Percentiles rank a stretch among this genome's conserved stretches.
phyloP scores from a whole-genome alignment of 2,329 filamentous ascomycete species.

The Calonectria hawksworthii region DNA sequence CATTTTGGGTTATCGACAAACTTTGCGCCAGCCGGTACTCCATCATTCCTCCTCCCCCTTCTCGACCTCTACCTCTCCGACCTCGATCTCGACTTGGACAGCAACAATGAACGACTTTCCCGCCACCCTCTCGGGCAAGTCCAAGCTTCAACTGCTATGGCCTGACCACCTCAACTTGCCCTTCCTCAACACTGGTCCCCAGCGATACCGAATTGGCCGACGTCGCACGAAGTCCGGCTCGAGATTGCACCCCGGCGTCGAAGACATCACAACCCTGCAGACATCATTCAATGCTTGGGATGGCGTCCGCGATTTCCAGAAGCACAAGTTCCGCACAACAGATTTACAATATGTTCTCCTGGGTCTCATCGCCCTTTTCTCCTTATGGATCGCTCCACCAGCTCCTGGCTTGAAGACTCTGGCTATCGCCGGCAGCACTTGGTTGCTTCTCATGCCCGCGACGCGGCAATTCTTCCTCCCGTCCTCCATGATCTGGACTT shows the following conservation, averaged over 20 bases:
- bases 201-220: slow-evolving; percentile 56
- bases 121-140: slow-evolving; percentile 55
- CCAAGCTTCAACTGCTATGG: slow-evolving; percentile 56
- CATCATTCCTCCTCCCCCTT: slow-evolving; percentile 10
- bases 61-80: slow-evolving; percentile 19
- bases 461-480: slow-evolving; percentile 94
- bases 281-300: slow-evolving; percentile 86
- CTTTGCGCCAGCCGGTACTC: slow-evolving; percentile 33
- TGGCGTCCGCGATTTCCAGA: slow-evolving; percentile 80
- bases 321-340: slow-evolving; percentile 84
- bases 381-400: slow-evolving; percentile 84
- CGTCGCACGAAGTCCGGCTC: slow-evolving; percentile 57
- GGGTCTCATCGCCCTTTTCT: slow-evolving; percentile 83
- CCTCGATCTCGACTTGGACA: slow-evolving; percentile 25
- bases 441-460: slow-evolving; percentile 83
- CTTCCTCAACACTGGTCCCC: slow-evolving; percentile 58
- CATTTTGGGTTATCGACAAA: slow-evolving; percentile 44
- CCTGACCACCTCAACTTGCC: slow-evolving; percentile 58
- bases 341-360: slow-evolving; percentile 89
- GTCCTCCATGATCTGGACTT: slow-evolving; percentile 86
- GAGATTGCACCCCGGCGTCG: slow-evolving; percentile 50
- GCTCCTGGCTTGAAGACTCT: slow-evolving; percentile 84
- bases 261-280: slow-evolving; percentile 82
- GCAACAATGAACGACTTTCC: slow-evolving; percentile 56
- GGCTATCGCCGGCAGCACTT: slow-evolving; percentile 75